A percentile compares a stretch with the other conserved stretches of the same genome.
These are phyloP conservation scores for Brasilioporus rufonigricans DNA, from an alignment of 768 basidiomycete genomes.

Conservation along the genomic window DNA sequence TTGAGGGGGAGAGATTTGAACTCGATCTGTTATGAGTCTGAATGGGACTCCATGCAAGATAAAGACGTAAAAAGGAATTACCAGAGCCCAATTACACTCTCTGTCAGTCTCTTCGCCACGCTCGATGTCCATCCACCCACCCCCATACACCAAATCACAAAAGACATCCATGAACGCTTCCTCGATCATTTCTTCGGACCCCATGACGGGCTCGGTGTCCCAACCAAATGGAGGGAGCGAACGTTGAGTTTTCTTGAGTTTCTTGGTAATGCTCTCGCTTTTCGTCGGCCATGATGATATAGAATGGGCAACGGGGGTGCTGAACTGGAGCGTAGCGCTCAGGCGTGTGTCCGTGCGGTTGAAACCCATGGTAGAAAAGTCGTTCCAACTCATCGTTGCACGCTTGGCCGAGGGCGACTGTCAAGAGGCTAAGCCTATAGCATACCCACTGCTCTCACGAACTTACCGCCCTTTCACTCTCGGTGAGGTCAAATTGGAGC, in stretches of 20 bases:
- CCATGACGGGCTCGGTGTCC: conserved; percentile 85
- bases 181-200: conserved; percentile 79
- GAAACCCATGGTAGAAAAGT: conserved; percentile 85
- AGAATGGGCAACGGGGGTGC: conserved; percentile 48
- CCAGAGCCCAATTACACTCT: conserved; percentile 92
- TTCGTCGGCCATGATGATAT: conserved; percentile 76
- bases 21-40: conserved; percentile 58
- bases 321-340: conserved; percentile 80
- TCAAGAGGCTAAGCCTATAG: conserved; percentile 6
- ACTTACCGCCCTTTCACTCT: conserved; percentile 69
- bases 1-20: conserved; percentile 72
- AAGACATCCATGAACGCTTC: conserved; percentile 89
- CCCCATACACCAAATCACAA: conserved; percentile 77
- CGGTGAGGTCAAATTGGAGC: conserved; percentile 90
- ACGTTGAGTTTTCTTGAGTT: conserved; percentile 77
- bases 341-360: conserved; percentile 74
- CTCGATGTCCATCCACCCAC: conserved; percentile 83
- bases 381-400: conserved; percentile 84
- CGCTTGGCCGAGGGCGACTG: conserved; percentile 73
- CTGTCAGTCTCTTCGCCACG: conserved; percentile 68
- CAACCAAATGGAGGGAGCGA: conserved; percentile 83
- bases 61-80: conserved; percentile 37
- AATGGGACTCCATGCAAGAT: not conserved
- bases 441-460: not conserved
- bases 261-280: conserved; percentile 67